These are phyloP conservation scores for Picea engelmannii DNA, from an alignment of 83 land plant genomes.

Conservation along the genomic window DNA sequence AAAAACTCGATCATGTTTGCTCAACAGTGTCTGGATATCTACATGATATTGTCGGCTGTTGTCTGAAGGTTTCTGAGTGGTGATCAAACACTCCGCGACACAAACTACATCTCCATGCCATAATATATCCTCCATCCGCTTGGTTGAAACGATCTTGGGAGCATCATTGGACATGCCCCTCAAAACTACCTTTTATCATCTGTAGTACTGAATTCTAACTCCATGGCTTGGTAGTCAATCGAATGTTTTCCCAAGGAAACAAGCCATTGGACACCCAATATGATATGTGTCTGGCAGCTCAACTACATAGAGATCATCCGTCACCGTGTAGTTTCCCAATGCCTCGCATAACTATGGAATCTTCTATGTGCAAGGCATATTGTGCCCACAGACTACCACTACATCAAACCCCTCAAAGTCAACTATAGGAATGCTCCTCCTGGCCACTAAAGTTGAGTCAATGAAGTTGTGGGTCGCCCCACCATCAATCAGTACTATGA, in stretches of 20 bases:
- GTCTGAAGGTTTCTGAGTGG: neutral
- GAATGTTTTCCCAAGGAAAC: neutral
- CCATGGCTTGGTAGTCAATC: neutral
- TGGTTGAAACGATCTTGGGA: no score
- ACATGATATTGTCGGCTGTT: neutral
- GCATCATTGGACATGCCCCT: neutral
- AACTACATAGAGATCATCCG: neutral
- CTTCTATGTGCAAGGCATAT: neutral
- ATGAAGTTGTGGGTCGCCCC: no score
- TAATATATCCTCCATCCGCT: neutral
- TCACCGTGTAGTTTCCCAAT: neutral
- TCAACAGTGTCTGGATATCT: neutral
- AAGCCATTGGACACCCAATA: neutral
- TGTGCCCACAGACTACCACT: neutral
- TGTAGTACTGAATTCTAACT: neutral
- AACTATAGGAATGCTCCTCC: no score
- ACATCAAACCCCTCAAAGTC: neutral
- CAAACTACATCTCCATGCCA: neutral
- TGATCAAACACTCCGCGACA: neutral
- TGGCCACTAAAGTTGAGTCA: no score
- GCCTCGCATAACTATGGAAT: neutral
- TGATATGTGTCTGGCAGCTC: neutral
- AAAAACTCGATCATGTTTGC: neutral
- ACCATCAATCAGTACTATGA: no score
- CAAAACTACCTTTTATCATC: neutral